These are phyloP conservation scores for Saccharomycopsis sp. DNA, from an alignment of 805 yeast species.

Conservation along the genomic window DNA sequence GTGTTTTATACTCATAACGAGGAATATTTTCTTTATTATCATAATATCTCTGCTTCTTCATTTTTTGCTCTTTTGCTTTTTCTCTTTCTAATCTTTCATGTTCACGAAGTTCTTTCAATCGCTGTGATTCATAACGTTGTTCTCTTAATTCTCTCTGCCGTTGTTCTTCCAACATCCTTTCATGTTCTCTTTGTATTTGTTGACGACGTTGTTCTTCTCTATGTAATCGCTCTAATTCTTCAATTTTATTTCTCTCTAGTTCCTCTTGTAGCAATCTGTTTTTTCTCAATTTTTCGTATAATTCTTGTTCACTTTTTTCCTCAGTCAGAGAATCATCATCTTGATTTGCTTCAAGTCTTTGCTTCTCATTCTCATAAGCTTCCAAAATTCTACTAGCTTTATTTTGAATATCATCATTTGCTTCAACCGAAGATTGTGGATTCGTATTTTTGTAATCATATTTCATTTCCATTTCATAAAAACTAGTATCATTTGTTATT, in stretches of 20 bases:
- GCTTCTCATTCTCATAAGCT: background rate
- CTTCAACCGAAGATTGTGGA: background rate
- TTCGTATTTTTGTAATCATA: background rate
- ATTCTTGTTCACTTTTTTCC: no score
- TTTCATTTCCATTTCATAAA: background rate
- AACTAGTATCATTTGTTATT: conserved; percentile 2
- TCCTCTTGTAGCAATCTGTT: conserved; percentile 15
- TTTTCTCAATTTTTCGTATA: conserved; percentile 12
- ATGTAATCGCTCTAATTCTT: conserved; percentile 1
- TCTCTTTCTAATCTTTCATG: background rate
- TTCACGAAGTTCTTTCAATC: background rate
- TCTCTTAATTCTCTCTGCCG: no score
- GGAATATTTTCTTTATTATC: no score
- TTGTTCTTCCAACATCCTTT: background rate
- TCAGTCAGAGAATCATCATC: background rate
- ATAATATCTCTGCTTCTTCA: no score
- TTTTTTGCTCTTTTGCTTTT: conserved; percentile 1
- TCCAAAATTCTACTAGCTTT: background rate
- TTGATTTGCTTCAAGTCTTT: background rate
- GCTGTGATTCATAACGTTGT: no score
- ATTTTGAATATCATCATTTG: background rate
- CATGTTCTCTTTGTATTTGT: conserved; percentile 1
- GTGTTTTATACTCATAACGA: no score
- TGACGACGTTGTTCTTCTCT: conserved; percentile 1
- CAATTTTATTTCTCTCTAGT: background rate